Conservation (phyloP, 139 green algal species). For the Tetratostichococcus sp. region DNA sequence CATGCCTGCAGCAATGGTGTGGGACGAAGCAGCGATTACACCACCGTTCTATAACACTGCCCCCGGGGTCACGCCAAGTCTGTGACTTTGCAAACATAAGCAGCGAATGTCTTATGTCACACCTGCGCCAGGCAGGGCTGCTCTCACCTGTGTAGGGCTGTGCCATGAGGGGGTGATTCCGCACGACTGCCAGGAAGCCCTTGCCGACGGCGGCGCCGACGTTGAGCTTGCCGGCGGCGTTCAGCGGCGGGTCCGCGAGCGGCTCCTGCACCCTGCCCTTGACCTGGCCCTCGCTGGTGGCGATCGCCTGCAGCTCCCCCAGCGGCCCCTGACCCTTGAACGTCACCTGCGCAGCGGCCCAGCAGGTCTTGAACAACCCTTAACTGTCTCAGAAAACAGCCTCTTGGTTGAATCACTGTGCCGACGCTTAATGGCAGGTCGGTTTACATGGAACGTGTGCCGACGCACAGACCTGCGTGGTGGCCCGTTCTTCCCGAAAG, state of each 20-base stretch:
- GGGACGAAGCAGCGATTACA: background rate
- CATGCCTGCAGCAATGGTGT: constrained; percentile 43
- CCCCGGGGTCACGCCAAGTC: too few species aligned
- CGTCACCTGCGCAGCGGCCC: constrained; percentile 65
- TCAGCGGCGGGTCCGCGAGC: constrained; percentile 69
- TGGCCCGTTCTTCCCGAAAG: constrained; percentile 74
- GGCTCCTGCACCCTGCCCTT: constrained; percentile 73
- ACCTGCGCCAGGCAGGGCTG: background rate
- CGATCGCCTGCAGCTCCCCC: constrained; percentile 45
- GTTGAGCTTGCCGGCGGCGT: constrained; percentile 77
- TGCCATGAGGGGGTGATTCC: constrained; percentile 23
- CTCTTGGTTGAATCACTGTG: too few species aligned
- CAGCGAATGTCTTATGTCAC: constrained; percentile 19
- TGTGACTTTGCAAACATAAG: background rate
- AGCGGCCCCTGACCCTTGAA: constrained; percentile 80
- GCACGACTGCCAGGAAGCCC: constrained; percentile 76
- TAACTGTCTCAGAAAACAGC: too few species aligned
- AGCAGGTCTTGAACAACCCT: background rate
- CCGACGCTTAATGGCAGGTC: too few species aligned
- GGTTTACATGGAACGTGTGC: too few species aligned
- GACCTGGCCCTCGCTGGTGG: constrained; percentile 50
- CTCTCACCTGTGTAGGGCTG: constrained; percentile 13
- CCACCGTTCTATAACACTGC: too few species aligned
- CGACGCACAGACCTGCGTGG: constrained; percentile 28
- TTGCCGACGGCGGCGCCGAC: constrained; percentile 68